phyloP scores from a whole-genome alignment of 805 yeast genomes.

The Candida silvatica region DNA sequence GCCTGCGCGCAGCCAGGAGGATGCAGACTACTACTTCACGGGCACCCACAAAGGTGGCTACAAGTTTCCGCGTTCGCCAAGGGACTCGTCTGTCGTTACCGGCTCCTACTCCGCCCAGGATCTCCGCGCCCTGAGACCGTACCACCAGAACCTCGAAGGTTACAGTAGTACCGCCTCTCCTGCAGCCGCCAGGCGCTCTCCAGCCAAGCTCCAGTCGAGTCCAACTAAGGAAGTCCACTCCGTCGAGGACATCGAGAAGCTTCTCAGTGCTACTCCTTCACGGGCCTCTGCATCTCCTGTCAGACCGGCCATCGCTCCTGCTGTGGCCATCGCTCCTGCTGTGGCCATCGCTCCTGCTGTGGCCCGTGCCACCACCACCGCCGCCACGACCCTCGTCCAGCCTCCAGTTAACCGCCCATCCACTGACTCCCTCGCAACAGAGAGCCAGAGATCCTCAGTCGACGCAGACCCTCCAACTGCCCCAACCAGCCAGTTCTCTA shows the following conservation, averaged over 20 bases:
- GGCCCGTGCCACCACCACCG: neutral
- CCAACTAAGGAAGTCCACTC: conserved; percentile 4
- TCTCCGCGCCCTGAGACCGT: conserved; percentile 23
- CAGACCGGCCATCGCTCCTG: neutral
- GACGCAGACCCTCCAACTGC: conserved; percentile 1
- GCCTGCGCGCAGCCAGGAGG: conserved; percentile 8
- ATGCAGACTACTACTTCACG: conserved; percentile 37
- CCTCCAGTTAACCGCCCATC: too few species aligned
- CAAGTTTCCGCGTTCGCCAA: conserved; percentile 42
- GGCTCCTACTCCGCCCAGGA: conserved; percentile 33
- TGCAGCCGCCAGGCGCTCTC: neutral
- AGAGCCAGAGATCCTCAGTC: too few species aligned
- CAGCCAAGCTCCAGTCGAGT: neutral
- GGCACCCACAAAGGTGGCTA: conserved; percentile 38
- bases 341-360: neutral
- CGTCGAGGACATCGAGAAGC: conserved; percentile 2
- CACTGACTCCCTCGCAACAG: too few species aligned
- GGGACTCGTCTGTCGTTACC: conserved; percentile 16
- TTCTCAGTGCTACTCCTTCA: neutral
- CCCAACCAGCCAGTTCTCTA: conserved; percentile 10
- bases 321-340: neutral
- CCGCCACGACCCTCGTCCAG: neutral
- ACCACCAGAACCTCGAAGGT: conserved; percentile 8
- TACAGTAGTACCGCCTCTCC: too few species aligned
- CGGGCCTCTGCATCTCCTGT: neutral